Evolutionary conservation across 257 asterid species (phyloP), one percentile per base, ranked within the genome.

Genomic region (Fraxinus pennsylvanica): DNA sequence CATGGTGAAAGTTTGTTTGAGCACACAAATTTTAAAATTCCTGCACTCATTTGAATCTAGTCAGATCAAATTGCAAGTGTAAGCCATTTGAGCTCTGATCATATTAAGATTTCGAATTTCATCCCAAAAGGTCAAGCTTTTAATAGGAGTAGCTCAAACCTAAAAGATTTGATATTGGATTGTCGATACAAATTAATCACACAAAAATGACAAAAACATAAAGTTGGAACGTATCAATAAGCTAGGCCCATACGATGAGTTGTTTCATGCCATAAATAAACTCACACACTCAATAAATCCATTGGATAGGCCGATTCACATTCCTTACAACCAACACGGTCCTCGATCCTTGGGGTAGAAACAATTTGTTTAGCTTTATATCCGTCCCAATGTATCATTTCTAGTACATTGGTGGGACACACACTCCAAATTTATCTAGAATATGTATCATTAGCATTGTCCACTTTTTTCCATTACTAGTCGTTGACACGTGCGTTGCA

Each of bases 351-450:
- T 27, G 61, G 45, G 45, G 74, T 61, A 76, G 13, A 75, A 75
- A 69, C 47, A 35, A 61, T 43, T 71, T 71, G 81, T 71, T 81
- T 43, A 71, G 36, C 30, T 72, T 78, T 78, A 71, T 47, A 71
- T 21, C 45, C 33, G 4, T 78, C 71, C 72, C 35, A 36, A 5
- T 47, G 65, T 71, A 36, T 35, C 69, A 71, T 80, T 70, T 66
- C 73, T 38, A 38, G 15, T 76, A 39, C 43, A 65, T 65, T 38
- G 57, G 67, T 41, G 47, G 43, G 35, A 41, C 15, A 10, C 50
- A 10, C 4, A 17, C 27, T n/a, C 65, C 10, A 57, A n/a, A n/a
- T 57, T 15, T 57, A 57, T 17, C 27, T n/a, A n/a, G 27, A 57
- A 57, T 15, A 15, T 5, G n/a, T 14, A 15, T 15, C 59, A 47